Conservation (phyloP, 768 basidiomycete species). For the Russula lepida region DNA sequence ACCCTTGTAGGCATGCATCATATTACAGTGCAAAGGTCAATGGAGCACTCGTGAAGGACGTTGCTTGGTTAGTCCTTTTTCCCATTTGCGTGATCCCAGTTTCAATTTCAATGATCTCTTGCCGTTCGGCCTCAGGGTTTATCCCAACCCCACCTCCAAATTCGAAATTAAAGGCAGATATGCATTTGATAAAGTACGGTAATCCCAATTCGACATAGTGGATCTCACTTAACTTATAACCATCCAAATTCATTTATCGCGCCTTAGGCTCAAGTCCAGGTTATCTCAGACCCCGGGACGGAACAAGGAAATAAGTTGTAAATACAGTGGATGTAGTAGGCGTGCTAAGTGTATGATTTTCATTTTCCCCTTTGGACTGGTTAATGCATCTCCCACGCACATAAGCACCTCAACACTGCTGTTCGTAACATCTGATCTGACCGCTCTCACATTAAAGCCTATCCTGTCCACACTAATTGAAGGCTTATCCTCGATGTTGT, state of each 20-base stretch:
- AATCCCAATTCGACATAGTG: conserved; percentile 18
- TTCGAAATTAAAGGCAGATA: conserved; percentile 55
- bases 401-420: not conserved
- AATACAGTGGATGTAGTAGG: not conserved
- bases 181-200: conserved; percentile 67
- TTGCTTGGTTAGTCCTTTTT: conserved; percentile 49
- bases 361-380: not conserved
- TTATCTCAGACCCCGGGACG: not conserved
- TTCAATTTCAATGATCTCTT: not conserved
- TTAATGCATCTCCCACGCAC: not conserved
- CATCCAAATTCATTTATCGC: not conserved
- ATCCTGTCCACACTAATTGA: not conserved
- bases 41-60: conserved; percentile 43
- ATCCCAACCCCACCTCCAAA: conserved; percentile 51
- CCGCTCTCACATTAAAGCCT: not conserved
- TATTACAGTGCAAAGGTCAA: conserved; percentile 54
- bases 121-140: conserved; percentile 44
- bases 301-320: not conserved
- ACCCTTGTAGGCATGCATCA: conserved; percentile 41
- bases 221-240: not conserved
- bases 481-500: not conserved
- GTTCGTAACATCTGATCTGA: not conserved
- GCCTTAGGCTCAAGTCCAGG: not conserved
- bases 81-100: not conserved
- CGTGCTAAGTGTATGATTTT: not conserved